Base-by-base conservation (phyloP, 768 basidiomycete genomes). In the Clavulina sp. region DNA sequence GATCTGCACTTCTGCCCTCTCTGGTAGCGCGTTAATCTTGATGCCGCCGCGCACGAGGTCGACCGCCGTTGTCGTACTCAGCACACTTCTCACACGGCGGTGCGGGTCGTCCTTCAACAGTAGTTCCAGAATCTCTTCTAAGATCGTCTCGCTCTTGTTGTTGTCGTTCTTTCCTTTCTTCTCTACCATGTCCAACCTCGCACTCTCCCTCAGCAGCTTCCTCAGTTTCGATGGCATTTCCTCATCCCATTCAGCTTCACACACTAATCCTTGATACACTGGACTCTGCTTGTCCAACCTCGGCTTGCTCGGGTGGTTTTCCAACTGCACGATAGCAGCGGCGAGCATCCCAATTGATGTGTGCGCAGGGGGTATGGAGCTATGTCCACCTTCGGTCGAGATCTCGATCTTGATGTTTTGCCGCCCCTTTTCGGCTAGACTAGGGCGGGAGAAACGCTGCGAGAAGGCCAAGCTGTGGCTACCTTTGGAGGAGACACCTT, bases 291-390 rank as follows among this genome's bases (percentile, higher is more conserved):
- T 73, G 13, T 66, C 70, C 47, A 87, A 67, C 43, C 70, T 52
- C 3, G 68, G 63, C 40, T 59, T 40, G 44, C 59, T 64, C 1
- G 85, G 82, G 61, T 85, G 68, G 5, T 67, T 61, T 62, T 93
- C 88, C 41, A 81, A 72, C 30, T 76, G 67, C 4, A 78, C 76
- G 26, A 93, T 70, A 7, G 85, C 62, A 1, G 75, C 67, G 3
- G 88, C 71, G 38, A 92, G 75, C 49, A 88, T 80, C 6, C 89
- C 87, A 52, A 93, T 87, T 52, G 51, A 46, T 2, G 88, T 93
- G 57, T 95, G 87, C 2, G 65, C 59, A 16, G 84, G 85, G 16
- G 91, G 91, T 13, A 88, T 66, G 58, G 81, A 84, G 0, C 87
- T 89, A 63, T 92, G 91, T 0, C 89, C 89, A 4, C 89, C 88